These are phyloP conservation scores for Trypanosoma rangeli DNA, from an alignment of 208 protist genomes.

Conservation along the genomic window DNA sequence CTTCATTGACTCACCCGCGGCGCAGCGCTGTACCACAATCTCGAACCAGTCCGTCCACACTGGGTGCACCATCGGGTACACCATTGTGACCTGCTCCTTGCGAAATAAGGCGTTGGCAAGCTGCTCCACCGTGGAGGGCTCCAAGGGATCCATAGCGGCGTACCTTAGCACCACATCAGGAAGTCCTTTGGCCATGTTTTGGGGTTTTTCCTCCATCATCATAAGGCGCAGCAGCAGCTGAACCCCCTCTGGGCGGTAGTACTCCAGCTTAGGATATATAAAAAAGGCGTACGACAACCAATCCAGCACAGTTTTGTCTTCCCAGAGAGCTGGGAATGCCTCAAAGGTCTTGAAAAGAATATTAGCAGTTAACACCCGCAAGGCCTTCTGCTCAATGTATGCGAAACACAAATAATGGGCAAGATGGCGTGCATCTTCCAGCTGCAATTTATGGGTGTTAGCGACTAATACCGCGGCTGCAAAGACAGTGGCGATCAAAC, in stretches of 20 bases:
- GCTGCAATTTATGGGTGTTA: slow-evolving; percentile 30
- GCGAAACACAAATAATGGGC: slow-evolving; percentile 69
- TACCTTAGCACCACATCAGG: slow-evolving; percentile 46
- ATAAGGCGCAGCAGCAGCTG: slow-evolving; percentile 82
- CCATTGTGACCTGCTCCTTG: slow-evolving; percentile 79
- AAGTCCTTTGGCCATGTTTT: slow-evolving; percentile 21
- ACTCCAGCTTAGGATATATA: slow-evolving; percentile 85
- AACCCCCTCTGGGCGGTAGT: slow-evolving; percentile 85
- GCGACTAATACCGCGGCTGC: slow-evolving; percentile 59
- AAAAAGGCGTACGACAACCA: slow-evolving; percentile 88
- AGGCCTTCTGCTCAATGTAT: slow-evolving; percentile 86
- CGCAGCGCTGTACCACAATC: slow-evolving; percentile 63
- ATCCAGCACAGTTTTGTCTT: slow-evolving; percentile 51
- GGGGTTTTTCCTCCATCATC: slow-evolving; percentile 27
- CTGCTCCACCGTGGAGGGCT: slow-evolving; percentile 78
- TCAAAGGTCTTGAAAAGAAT: slow-evolving; percentile 56
- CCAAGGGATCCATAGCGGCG: slow-evolving; percentile 63
- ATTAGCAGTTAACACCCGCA: slow-evolving; percentile 74
- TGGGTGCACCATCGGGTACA: slow-evolving; percentile 88
- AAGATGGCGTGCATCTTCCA: slow-evolving; percentile 44
- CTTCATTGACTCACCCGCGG: slow-evolving; percentile 80
- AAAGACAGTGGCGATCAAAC: slow-evolving; percentile 76
- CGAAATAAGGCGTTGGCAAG: slow-evolving; percentile 83
- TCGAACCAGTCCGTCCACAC: slow-evolving; percentile 86
- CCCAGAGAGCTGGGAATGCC: slow-evolving; percentile 33